Conservation (phyloP, 331 rosid species). For the Spiraea crenata region DNA sequence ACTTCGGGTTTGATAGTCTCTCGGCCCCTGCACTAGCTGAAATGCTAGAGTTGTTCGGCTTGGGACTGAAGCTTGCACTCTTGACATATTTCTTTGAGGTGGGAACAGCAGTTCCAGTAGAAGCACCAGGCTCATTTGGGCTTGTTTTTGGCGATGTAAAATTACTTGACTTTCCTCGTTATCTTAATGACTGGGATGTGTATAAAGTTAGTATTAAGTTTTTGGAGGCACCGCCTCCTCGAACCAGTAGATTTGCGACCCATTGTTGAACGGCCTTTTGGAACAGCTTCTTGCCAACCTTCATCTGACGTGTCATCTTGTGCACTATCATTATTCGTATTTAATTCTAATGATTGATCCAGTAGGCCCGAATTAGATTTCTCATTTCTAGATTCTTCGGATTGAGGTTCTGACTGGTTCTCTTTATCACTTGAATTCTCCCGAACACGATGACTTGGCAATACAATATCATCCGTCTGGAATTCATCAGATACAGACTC, state of each 20-base stretch:
- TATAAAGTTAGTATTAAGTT: conserved; percentile 73
- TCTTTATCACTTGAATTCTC: conserved; percentile 83
- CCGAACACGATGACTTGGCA: conserved; percentile 36
- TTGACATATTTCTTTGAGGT: conserved; percentile 53
- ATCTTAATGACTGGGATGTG: conserved; percentile 66
- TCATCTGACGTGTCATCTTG: conserved; percentile 69
- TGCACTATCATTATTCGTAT: conserved; percentile 39
- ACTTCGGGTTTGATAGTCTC: conserved; percentile 55
- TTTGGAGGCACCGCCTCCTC: conserved; percentile 84
- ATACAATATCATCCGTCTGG: conserved; percentile 56
- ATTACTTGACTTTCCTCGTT: conserved; percentile 60
- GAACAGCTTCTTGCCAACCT: conserved; percentile 99
- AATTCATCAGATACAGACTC: conserved; percentile 61
- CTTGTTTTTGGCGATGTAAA: conserved; percentile 57
- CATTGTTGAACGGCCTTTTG: conserved; percentile 71
- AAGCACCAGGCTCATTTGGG: conserved; percentile 51
- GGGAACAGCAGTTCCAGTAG: conserved; percentile 50
- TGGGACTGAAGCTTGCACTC: conserved; percentile 84
- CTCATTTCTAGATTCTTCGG: conserved; percentile 43
- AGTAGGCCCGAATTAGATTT: conserved; percentile 46
- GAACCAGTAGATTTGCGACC: conserved; percentile 77
- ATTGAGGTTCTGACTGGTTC: conserved; percentile 58
- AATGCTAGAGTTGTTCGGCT: conserved; percentile 42
- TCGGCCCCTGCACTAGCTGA: conserved; percentile 44
- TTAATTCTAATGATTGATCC: conserved; percentile 36